phyloP scores from a whole-genome alignment of 2,329 filamentous ascomycete genomes.

The Hypoxylon rubiginosum region DNA sequence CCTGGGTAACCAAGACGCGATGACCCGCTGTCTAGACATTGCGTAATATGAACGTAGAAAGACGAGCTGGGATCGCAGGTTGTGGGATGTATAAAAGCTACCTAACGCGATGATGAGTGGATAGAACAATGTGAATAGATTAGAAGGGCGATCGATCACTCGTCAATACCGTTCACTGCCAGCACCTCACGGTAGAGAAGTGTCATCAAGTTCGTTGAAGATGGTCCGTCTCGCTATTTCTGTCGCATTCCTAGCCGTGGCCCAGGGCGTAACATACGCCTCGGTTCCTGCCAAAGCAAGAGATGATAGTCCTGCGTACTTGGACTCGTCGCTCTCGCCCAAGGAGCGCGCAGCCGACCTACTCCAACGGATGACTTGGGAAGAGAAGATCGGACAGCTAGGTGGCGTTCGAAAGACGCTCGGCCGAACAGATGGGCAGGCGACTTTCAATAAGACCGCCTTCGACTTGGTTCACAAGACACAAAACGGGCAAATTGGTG shows the following conservation, averaged over 20 bases:
- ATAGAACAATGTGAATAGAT: neutral
- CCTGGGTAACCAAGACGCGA: neutral
- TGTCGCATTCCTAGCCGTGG: neutral
- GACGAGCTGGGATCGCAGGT: neutral
- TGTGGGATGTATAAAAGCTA: slow-evolving; percentile 2
- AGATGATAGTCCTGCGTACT: slow-evolving; percentile 6
- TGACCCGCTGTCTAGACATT: slow-evolving; percentile 2
- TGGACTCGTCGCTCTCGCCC: slow-evolving; percentile 12
- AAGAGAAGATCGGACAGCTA: slow-evolving; percentile 40
- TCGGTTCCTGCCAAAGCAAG: neutral
- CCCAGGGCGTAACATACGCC: neutral
- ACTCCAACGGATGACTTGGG: slow-evolving; percentile 35
- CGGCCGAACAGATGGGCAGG: slow-evolving; percentile 8
- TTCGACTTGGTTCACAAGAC: slow-evolving; percentile 23
- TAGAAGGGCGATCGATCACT: neutral
- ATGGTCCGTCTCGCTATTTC: slow-evolving; percentile 13
- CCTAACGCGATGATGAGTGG: neutral
- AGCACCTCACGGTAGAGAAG: neutral
- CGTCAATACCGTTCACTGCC: neutral
- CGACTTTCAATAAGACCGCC: slow-evolving; percentile 30
- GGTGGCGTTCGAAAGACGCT: slow-evolving; percentile 32
- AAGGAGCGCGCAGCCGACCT: slow-evolving; percentile 33
- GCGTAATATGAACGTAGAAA: slow-evolving; percentile 12
- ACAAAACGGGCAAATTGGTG: slow-evolving; percentile 38
- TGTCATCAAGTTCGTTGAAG: neutral